phyloP scores from a whole-genome alignment of 768 basidiomycete species.

The Suillus lakei region DNA sequence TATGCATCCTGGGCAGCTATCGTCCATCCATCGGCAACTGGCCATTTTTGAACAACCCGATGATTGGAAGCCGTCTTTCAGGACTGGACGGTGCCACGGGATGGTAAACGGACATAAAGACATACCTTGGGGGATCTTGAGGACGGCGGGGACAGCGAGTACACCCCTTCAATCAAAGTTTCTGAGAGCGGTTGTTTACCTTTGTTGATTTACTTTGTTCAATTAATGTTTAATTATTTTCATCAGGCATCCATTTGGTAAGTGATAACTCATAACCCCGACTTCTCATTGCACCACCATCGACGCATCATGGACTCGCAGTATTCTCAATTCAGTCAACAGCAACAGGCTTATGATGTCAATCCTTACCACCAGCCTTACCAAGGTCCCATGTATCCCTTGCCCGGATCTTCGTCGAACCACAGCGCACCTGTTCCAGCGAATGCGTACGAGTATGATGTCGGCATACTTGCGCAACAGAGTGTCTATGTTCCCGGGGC shows the following conservation, averaged over 20 bases:
- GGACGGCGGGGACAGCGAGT: constrained; percentile 35
- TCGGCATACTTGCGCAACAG: constrained; percentile 88
- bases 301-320: constrained; percentile 35
- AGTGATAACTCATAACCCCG: constrained; percentile 1
- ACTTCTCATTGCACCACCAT: neutral
- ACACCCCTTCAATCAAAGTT: constrained; percentile 15
- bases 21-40: constrained; percentile 36
- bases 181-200: constrained; percentile 27
- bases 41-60: neutral
- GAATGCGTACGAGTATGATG: constrained; percentile 92
- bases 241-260: neutral
- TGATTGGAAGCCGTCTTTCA: neutral
- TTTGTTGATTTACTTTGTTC: constrained; percentile 29
- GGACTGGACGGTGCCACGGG: neutral
- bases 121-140: constrained; percentile 47
- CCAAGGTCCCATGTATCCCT: constrained; percentile 72
- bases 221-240: constrained; percentile 16
- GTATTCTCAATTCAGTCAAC: constrained; percentile 53
- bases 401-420: constrained; percentile 65
- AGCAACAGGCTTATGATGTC: constrained; percentile 60
- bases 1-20: constrained; percentile 33
- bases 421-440: constrained; percentile 83
- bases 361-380: constrained; percentile 87
- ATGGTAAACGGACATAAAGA: constrained; percentile 7
- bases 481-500: constrained; percentile 93